Evolutionary conservation across 306 rosid genomes (phyloP).

Genomic region (Acacia confusa): DNA sequence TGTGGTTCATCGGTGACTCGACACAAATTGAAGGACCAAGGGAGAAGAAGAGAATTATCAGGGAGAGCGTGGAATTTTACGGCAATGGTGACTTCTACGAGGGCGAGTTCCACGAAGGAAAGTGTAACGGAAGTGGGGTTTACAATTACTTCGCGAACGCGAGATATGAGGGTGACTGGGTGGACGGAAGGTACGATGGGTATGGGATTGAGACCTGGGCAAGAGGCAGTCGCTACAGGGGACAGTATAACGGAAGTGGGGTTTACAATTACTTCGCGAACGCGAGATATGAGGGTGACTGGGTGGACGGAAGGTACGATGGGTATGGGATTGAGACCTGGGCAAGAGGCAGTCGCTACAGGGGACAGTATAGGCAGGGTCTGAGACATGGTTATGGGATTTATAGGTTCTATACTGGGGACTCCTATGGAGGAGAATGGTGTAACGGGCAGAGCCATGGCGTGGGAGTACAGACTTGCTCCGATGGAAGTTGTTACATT

Average conservation of each 20-base stretch:
- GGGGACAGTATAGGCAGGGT: slow-evolving; percentile 73
- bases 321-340: slow-evolving; percentile 73
- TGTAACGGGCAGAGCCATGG: slow-evolving; percentile 89
- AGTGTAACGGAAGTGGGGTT: slow-evolving; percentile 65
- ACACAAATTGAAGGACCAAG: neutral
- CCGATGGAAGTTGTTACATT: slow-evolving; percentile 77
- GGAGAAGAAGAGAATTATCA: slow-evolving; percentile 35
- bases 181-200: slow-evolving; percentile 65
- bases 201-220: slow-evolving; percentile 76
- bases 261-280: slow-evolving; percentile 61
- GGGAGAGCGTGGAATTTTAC: slow-evolving; percentile 70
- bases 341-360: slow-evolving; percentile 75
- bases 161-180: slow-evolving; percentile 73
- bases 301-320: slow-evolving; percentile 67
- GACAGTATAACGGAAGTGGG: slow-evolving; percentile 63
- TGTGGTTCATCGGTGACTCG: slow-evolving; percentile 63
- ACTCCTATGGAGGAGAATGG: slow-evolving; percentile 86
- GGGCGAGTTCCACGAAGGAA: slow-evolving; percentile 67
- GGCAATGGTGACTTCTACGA: slow-evolving; percentile 75
- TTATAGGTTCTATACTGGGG: slow-evolving; percentile 78
- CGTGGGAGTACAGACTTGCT: slow-evolving; percentile 76
- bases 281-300: slow-evolving; percentile 70
- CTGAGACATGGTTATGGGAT: slow-evolving; percentile 81
- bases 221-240: slow-evolving; percentile 69
- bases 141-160: slow-evolving; percentile 62